Base-by-base conservation (phyloP, 2,329 filamentous ascomycete species). In the Diatrype stigma region DNA sequence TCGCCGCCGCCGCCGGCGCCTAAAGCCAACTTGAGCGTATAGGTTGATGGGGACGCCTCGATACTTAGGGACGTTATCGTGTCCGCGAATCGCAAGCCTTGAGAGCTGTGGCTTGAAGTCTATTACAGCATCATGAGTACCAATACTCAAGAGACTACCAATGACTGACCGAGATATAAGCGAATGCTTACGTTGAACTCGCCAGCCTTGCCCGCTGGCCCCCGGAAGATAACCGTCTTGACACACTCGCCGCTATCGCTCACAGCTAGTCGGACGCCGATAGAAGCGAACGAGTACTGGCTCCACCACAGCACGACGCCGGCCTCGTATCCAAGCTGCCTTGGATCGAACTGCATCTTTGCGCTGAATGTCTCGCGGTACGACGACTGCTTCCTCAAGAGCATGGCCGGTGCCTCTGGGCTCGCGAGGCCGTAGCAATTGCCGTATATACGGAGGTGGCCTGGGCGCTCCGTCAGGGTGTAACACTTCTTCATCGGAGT, bases 251-350 rank as follows among this genome's bases (percentile, higher is more conserved):
- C 37, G 7, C 7, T 10, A 5, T 40, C 56, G 11, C 50, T 47
- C 23, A 51, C 38, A 7, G 40, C 32, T 1, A 62, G 48, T 2
- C 61, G 60, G 1, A 71, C 42, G 21, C 66, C 65, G 14, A 67
- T 57, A 0, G 66, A 60, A 6, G 66, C 64, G 38, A 69, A 68
- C 0, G 70, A 71, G 49, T 66, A 70, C 8, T 78, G 73, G 44
- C 74, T 80, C 75, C 77, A 80, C 73, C 76, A 83, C 0, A 82
- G 60, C 0, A 76, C 75, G 0, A 75, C 66, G 0, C 80, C 80
- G 0, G 80, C 79, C 64, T 83, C 80, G 2, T 73, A 73, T 1
- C 71, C 66, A 3, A 60, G 42, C 3, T 67, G 67, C 0, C 61
- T 65, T 0, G 78, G 77, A 0, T 64, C 57, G 52, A 82, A 84